Evolutionary conservation across 164 flowering plant genomes (phyloP).

Genomic region (Malania oleifera): DNA sequence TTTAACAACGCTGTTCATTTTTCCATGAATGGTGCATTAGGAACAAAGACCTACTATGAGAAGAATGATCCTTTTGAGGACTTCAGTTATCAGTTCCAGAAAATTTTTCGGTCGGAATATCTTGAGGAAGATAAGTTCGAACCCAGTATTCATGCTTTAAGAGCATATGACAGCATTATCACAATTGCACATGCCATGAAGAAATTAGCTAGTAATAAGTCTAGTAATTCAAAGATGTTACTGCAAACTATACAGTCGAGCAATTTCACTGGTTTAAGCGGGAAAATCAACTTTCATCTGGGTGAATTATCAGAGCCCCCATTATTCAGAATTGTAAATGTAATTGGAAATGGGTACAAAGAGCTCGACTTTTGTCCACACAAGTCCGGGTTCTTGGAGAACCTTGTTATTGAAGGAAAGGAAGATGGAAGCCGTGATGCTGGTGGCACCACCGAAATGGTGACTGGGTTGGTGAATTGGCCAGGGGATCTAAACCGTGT

Average conservation of each 20-base stretch:
- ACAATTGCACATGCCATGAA: too few relatives aligned
- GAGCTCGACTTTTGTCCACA: slow-evolving; percentile 23
- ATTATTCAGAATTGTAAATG: slow-evolving; percentile 14
- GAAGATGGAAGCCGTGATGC: neutral
- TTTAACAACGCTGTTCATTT: slow-evolving; percentile 16
- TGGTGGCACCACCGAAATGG: neutral
- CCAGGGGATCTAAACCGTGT: slow-evolving; percentile 20
- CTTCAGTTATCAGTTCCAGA: slow-evolving; percentile 7
- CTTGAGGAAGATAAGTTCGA: slow-evolving; percentile 19
- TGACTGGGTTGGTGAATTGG: slow-evolving; percentile 28
- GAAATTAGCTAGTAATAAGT: too few relatives aligned
- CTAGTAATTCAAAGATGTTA: slow-evolving; percentile 8
- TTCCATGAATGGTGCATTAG: slow-evolving; percentile 21
- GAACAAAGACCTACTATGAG: slow-evolving; percentile 14
- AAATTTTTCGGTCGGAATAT: slow-evolving; percentile 9
- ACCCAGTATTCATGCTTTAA: slow-evolving; percentile 18
- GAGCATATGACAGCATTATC: slow-evolving; percentile 22
- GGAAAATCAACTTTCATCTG: slow-evolving; percentile 13
- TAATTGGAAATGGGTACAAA: slow-evolving; percentile 14
- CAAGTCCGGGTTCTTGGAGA: slow-evolving; percentile 11
- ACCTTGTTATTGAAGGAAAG: neutral
- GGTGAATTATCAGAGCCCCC: slow-evolving; percentile 7
- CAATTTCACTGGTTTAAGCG: slow-evolving; percentile 24
- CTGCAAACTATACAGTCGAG: slow-evolving; percentile 4
- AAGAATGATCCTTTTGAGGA: neutral